Conservation (phyloP, 129 eudicot genomes). For the Flaveria trinervia region DNA sequence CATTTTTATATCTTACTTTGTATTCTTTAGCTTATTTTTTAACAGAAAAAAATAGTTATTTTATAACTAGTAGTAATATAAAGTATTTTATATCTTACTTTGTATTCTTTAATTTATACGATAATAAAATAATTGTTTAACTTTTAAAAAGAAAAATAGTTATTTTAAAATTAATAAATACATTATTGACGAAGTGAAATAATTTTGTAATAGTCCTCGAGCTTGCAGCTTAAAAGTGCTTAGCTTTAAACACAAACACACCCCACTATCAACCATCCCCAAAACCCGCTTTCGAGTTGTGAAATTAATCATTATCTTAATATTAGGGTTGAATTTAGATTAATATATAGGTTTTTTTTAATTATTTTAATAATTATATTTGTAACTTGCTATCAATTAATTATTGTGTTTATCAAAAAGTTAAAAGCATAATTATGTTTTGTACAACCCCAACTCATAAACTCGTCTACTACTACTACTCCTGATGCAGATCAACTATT, state of each 20-base stretch:
- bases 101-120: not conserved
- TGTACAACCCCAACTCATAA: no score
- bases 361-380: no score
- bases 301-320: not conserved
- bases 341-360: not conserved
- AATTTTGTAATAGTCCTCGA: conserved; percentile 23
- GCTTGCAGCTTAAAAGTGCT: conserved; percentile 37
- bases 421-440: no score
- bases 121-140: no score
- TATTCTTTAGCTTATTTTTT: not conserved
- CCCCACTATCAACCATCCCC: conserved; percentile 26
- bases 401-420: no score
- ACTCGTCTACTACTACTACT: no score
- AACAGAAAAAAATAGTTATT: no score
- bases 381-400: no score
- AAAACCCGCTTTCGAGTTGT: conserved; percentile 29
- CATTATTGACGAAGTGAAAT: not conserved
- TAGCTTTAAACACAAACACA: conserved; percentile 26
- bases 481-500: no score
- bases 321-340: not conserved
- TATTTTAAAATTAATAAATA: not conserved
- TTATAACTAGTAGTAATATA: no score
- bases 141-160: not conserved
- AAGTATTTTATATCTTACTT: no score
- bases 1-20: no score